Evolutionary conservation across 2,329 filamentous ascomycete genomes (phyloP).

Genomic region (Alternaria arborescens): DNA sequence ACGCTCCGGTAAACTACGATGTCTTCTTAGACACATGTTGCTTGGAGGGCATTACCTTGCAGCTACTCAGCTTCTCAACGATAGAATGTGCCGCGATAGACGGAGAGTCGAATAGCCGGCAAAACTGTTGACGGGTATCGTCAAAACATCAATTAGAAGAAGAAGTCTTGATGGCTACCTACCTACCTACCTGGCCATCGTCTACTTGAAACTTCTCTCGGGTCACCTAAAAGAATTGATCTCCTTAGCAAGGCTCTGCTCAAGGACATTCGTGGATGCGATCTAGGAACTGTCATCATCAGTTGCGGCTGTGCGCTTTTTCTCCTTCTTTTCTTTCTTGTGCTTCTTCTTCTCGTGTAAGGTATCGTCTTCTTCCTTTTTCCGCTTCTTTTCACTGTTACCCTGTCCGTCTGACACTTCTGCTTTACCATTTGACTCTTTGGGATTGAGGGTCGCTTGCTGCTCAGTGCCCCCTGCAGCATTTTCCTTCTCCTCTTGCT

Average conservation of each 20-base stretch:
- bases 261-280: background rate
- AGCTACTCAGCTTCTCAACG: background rate
- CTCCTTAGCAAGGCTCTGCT: background rate
- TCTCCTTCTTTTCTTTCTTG: conserved; percentile 22
- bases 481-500: conserved; percentile 26
- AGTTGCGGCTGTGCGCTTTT: conserved; percentile 8
- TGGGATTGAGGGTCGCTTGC: conserved; percentile 1
- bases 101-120: background rate
- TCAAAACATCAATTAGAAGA: background rate
- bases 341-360: conserved; percentile 26
- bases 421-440: conserved; percentile 34
- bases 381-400: conserved; percentile 13
- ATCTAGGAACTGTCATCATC: conserved; percentile 12
- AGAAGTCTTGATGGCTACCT: conserved; percentile 8
- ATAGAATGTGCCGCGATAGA: background rate
- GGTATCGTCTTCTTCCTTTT: conserved; percentile 1
- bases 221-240: too few relatives aligned
- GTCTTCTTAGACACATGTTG: background rate
- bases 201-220: background rate
- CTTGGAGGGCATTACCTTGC: background rate
- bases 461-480: conserved; percentile 17
- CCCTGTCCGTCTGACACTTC: background rate
- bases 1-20: background rate
- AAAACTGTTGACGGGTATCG: background rate
- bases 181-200: conserved; percentile 15